Base-by-base conservation (phyloP, 2,329 filamentous ascomycete species). In the Fusarium sp. region DNA sequence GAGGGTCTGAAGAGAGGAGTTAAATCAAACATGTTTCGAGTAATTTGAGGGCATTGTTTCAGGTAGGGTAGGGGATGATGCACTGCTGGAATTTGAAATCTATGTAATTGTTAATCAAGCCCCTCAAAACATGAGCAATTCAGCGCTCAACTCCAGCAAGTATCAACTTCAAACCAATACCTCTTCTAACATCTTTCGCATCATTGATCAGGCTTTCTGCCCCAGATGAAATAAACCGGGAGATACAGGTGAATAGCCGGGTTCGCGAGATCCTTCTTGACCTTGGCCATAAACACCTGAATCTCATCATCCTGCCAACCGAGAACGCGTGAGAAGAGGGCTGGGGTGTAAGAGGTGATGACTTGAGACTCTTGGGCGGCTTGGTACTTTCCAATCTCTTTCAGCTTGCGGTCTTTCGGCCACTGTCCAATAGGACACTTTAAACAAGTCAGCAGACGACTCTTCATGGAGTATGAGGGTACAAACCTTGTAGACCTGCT, bases 21-120 rank as follows among this genome's bases (percentile, higher is more conserved):
- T 10, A 89, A 85, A 76, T 87, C 90, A 57, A 93, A 93, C 72
- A 93, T 93, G 90, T 93, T 93, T 76, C 83, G 90, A 14, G 86
- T 90, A 64, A 92, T 92, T 18, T 72, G n/a, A 56, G 7, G 42
- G 40, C 10, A 40, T 6, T 40, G 0, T 31, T 2, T 31, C 2
- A 9, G 10, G 5, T 9, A 5, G 10, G 1, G 4, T 13, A 31
- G 11, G 10, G 29, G 29, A 13, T 31, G 36, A 49, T 16, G 23
- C 9, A 11, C 23, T 7, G 23, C 23, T 49, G 9, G 14, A 16
- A 49, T 27, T 49, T 49, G 23, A 29, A 49, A 16, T 49, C 23
- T 49, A 49, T 49, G 23, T 16, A 49, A 49, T 49, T 49, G 44
- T 49, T 29, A 27, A 29, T 49, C 16, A 46, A 49, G 23, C 44